Evolutionary conservation across 2,329 filamentous ascomycete species (phyloP).

Genomic region (Curvularia spicifera): DNA sequence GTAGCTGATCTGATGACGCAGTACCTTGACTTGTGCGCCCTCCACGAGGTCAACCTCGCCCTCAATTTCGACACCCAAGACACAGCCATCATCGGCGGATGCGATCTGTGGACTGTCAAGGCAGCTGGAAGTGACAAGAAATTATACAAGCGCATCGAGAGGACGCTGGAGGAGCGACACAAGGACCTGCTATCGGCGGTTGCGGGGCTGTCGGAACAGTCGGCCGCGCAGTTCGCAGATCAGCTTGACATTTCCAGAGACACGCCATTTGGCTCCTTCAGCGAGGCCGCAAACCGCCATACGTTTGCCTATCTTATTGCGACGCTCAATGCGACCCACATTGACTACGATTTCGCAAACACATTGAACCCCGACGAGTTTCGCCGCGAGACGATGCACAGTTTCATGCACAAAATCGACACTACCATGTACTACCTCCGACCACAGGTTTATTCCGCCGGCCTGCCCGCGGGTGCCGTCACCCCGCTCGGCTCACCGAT

Average conservation of each 20-base stretch:
- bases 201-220: constrained; percentile 83
- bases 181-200: constrained; percentile 85
- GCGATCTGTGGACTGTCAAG: constrained; percentile 97
- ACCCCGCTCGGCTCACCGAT: constrained; percentile 61
- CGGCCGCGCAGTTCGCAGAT: constrained; percentile 71
- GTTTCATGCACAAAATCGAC: constrained; percentile 86
- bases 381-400: constrained; percentile 78
- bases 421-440: constrained; percentile 84
- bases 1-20: constrained; percentile 54
- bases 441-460: constrained; percentile 58
- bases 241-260: constrained; percentile 79
- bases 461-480: constrained; percentile 55
- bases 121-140: constrained; percentile 96
- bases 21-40: constrained; percentile 90
- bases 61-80: constrained; percentile 96
- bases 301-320: constrained; percentile 97
- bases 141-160: constrained; percentile 93
- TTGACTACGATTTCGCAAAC: constrained; percentile 96
- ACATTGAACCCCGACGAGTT: constrained; percentile 90
- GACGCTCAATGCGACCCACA: constrained; percentile 92
- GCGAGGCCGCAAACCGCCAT: constrained; percentile 83
- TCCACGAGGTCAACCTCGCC: constrained; percentile 88
- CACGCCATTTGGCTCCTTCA: constrained; percentile 90
- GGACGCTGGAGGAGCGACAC: constrained; percentile 89
- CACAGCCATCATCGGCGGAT: constrained; percentile 88